A percentile compares a stretch with the other conserved stretches of the same genome.
These are phyloP conservation scores for Citrus cavaleriei DNA, from an alignment of 345 rosid genomes.

Conservation along the genomic window DNA sequence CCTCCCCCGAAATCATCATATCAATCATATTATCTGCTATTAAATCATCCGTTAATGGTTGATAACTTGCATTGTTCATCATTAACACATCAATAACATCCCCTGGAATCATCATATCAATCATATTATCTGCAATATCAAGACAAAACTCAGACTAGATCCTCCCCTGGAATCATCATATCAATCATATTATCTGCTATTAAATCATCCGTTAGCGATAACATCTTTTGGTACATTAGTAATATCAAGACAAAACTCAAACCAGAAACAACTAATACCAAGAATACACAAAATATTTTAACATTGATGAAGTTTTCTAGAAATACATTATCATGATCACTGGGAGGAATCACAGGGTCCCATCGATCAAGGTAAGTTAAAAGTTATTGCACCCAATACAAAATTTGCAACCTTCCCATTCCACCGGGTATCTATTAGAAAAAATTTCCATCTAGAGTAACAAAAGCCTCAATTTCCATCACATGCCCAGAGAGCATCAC, in stretches of 20 bases:
- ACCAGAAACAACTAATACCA: background rate
- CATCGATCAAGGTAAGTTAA: background rate
- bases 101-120: too few species aligned
- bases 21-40: conserved; percentile 89
- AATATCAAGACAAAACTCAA: too few species aligned
- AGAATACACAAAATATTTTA: background rate
- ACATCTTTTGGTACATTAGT: too few species aligned
- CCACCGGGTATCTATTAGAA: background rate
- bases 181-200: too few species aligned
- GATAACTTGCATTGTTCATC: conserved; percentile 51
- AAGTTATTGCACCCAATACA: background rate
- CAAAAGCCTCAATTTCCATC: background rate
- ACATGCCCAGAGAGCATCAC: background rate
- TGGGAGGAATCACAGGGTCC: background rate
- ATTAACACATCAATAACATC: conserved; percentile 52
- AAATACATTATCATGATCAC: background rate
- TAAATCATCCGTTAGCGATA: too few species aligned
- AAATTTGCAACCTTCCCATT: background rate
- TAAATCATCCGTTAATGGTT: conserved; percentile 52
- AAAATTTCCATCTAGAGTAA: background rate
- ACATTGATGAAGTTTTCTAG: background rate
- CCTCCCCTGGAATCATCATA: too few species aligned
- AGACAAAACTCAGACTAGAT: too few species aligned
- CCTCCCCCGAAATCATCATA: conserved; percentile 99
- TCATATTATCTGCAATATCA: too few species aligned